phyloP scores from a whole-genome alignment of 2,329 filamentous ascomycete genomes.

The Curvularia verruculosa region DNA sequence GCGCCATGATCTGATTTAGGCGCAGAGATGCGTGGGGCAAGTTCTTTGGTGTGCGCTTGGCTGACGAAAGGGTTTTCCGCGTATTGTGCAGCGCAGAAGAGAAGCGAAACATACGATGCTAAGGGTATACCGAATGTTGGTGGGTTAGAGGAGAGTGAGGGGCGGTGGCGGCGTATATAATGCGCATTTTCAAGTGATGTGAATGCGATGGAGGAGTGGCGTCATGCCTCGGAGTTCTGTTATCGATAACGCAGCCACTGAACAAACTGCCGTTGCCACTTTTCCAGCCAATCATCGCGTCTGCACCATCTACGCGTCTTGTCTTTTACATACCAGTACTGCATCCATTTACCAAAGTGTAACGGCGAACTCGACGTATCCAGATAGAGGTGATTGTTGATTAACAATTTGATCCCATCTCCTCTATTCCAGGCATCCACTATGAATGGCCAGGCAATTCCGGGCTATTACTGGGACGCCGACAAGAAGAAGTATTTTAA shows the following conservation, averaged over 20 bases:
- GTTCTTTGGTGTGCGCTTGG: conserved; percentile 12
- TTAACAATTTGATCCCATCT: neutral
- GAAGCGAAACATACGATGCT: conserved; percentile 27
- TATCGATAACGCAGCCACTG: conserved; percentile 26
- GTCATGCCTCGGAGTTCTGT: conserved; percentile 28
- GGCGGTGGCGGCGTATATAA: conserved; percentile 19
- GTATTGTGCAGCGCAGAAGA: conserved; percentile 15
- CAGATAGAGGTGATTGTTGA: neutral
- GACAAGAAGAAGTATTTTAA: conserved; percentile 59
- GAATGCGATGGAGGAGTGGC: conserved; percentile 27
- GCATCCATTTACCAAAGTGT: neutral
- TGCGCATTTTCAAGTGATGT: conserved; percentile 20
- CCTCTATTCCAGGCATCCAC: neutral
- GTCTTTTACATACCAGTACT: neutral
- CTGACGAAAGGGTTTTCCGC: conserved; percentile 4
- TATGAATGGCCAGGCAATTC: conserved; percentile 53
- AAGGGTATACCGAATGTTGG: neutral
- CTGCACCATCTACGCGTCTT: neutral
- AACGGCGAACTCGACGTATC: neutral
- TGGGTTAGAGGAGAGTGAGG: neutral
- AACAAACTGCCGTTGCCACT: conserved; percentile 3
- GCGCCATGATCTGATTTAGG: conserved; percentile 54
- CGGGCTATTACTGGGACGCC: conserved; percentile 56
- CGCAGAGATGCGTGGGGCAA: conserved; percentile 34
- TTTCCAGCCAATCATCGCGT: conserved; percentile 2